Evolutionary conservation across 495 filamentous ascomycete species (phyloP).

Genomic region (Talaromyces trachyspermus): DNA sequence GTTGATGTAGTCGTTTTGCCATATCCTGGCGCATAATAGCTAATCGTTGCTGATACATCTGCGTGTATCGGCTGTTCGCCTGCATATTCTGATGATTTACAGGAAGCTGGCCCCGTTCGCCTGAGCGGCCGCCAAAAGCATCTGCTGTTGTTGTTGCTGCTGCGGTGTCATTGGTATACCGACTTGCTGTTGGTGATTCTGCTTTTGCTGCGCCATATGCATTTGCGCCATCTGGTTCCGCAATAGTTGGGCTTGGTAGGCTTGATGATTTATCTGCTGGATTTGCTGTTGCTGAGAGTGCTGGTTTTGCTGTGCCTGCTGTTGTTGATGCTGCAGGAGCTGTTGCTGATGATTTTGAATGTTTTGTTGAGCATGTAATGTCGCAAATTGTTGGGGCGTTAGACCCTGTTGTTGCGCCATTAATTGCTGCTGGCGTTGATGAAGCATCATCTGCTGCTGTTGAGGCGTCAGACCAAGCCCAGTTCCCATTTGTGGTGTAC

Average conservation of each 20-base stretch:
- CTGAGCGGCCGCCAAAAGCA: slow-evolving; percentile 3
- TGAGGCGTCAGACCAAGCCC: slow-evolving; percentile 34
- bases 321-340: slow-evolving; percentile 34
- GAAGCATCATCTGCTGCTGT: slow-evolving; percentile 34
- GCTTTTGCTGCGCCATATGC: slow-evolving; percentile 23
- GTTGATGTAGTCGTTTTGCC: slow-evolving; percentile 27
- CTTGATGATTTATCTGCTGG: slow-evolving; percentile 25
- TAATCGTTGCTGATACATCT: slow-evolving; percentile 33
- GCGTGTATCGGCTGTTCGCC: slow-evolving; percentile 25
- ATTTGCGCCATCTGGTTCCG: slow-evolving; percentile 20
- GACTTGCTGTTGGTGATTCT: slow-evolving; percentile 28
- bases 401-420: slow-evolving; percentile 42
- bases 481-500: slow-evolving; percentile 32
- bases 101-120: slow-evolving; percentile 20
- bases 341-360: slow-evolving; percentile 38
- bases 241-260: slow-evolving; percentile 20
- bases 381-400: slow-evolving; percentile 39
- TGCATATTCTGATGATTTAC: slow-evolving; percentile 34
- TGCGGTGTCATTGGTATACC: slow-evolving; percentile 29
- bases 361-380: slow-evolving; percentile 48
- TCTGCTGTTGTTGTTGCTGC: slow-evolving; percentile 21
- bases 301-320: slow-evolving; percentile 35
- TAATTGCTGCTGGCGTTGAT: slow-evolving; percentile 42
- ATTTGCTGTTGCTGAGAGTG: slow-evolving; percentile 28
- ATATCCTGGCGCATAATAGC: slow-evolving; percentile 32